Base-by-base conservation (phyloP, 352 stramenopile species). In the Paralagenidium karlingii region DNA sequence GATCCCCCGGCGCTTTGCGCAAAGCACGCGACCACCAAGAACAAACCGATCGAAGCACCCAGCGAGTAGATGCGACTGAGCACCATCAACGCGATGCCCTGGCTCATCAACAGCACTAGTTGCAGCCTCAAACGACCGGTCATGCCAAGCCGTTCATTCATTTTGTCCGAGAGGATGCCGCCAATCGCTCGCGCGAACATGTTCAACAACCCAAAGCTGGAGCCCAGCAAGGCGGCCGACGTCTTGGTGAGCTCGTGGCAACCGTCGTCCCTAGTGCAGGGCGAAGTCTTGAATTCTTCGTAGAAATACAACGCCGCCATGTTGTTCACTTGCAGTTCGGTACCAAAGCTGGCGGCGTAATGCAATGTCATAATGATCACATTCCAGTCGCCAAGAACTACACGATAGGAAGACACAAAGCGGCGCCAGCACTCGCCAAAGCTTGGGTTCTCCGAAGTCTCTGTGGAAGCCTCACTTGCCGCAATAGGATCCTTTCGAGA, bases 301-400 rank as follows among this genome's bases (percentile, higher is more conserved):
- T 91, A 86, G 50, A 97, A 97, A 63, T 96, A 97, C 13, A 84
- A 60, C 6, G 87, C 85, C 24, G 84, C 82, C 57, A 93, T 92
- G 66, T 97, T 97, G 78, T 97, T 96, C 40, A 97, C 76, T 55
- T 94, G 94, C 19, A 98, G 63, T 53, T 98, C 93, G 13, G 95
- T 87, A 38, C 93, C 93, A 52, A 97, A 97, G 59, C 68, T 94
- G 30, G 80, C 76, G 7, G 68, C 91, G 55, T 98, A 98, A 45
- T 97, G 84, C 22, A 93, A 42, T 53, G 94, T 89, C 43, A 98
- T 64, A 32, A 98, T 57, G 58, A 91, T 88, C 8, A 83, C 88
- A 57, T 96, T 96, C 39, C 73, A 45, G 55, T 96, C 85, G 1
- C 66, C 42, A 13, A 83, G 61, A 24, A 83, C 83, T 42, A 75